Base-by-base conservation (phyloP, 1,284 basidiomycete genomes). In the Cryptococcus jaspeensis region DNA sequence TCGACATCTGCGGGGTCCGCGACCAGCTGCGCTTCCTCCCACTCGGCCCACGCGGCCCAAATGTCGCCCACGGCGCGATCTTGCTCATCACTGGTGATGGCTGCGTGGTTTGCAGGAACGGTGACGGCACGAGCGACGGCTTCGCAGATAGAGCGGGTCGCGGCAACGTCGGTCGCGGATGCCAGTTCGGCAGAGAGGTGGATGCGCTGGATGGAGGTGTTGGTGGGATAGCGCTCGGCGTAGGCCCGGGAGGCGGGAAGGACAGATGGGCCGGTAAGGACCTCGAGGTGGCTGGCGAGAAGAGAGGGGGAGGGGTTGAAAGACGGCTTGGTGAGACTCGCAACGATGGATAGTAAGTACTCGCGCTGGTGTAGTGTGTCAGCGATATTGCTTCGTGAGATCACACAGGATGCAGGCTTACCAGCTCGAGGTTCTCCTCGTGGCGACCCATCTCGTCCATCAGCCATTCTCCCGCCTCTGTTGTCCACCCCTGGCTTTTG, bases 341-440 rank as follows among this genome's bases (percentile, higher is more conserved):
- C 50, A 12, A 75, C 47, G 0, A 70, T 67, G 2, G 72, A 65
- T 11, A 68, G 43, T 36, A 76, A 65, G 55, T 66, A 76, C 28
- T 59, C 60, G 13, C 63, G 61, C 64, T 72, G 55, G 11, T 12
- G 16, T 5, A 11, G 11, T 32, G 9, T 43, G 18, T 43, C 18
- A 43, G 41, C 23, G 15, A 11, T 43, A 5, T n/a, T 43, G 18
- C 41, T n/a, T 5, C 18, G 18, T 43, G 20, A 5, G 9, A 6
- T 32, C 5, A 23, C 41, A 9, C 5, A 5, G 41, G 40, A 13
- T 13, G 40, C 40, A 7, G 4, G 16, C 20, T 41, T 7, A 41
- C 74, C 49, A 75, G 58, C 39, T 72, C 69, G 5, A 51, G 35
- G 38, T 74, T 68, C 8, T 64, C 60, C 6, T 52, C 49, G 18